Conservation (phyloP, 345 rosid genomes). For the Salix udensis region DNA sequence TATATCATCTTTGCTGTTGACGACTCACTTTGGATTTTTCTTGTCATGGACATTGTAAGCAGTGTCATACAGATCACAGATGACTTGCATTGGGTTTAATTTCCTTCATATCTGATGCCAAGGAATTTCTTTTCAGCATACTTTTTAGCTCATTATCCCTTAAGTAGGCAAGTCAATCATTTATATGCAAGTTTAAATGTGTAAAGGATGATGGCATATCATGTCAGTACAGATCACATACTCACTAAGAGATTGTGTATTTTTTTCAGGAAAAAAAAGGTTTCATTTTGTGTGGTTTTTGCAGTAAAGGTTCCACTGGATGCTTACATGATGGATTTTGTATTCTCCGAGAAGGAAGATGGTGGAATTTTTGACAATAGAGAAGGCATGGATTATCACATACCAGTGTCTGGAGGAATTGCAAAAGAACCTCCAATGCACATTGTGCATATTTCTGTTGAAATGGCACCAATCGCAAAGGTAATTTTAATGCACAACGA, state of each 20-base stretch:
- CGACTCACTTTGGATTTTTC: not conserved
- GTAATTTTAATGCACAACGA: conserved; percentile 25
- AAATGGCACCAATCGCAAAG: conserved; percentile 99
- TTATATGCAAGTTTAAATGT: not conserved
- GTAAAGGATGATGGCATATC: not conserved
- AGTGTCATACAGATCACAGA: not conserved
- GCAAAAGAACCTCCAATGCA: conserved; percentile 83
- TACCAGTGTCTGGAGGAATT: conserved; percentile 72
- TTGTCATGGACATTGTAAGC: not conserved
- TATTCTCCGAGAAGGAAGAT: conserved; percentile 84
- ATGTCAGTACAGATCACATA: not conserved
- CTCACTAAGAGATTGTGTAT: not conserved
- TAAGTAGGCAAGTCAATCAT: not conserved
- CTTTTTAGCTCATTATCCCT: not conserved
- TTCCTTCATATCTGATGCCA: not conserved
- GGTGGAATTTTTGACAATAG: conserved; percentile 82
- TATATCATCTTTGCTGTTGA: not conserved
- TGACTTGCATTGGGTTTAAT: not conserved
- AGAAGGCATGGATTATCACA: conserved; percentile 75
- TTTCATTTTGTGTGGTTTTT: conserved; percentile 24
- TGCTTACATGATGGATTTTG: conserved; percentile 95
- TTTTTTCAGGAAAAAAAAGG: not conserved
- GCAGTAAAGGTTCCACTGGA: conserved; percentile 89
- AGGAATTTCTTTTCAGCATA: not conserved
- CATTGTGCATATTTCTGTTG: conserved; percentile 86